These are phyloP conservation scores for Pythium grandisporangium DNA, from an alignment of 352 stramenopile genomes.

Conservation along the genomic window DNA sequence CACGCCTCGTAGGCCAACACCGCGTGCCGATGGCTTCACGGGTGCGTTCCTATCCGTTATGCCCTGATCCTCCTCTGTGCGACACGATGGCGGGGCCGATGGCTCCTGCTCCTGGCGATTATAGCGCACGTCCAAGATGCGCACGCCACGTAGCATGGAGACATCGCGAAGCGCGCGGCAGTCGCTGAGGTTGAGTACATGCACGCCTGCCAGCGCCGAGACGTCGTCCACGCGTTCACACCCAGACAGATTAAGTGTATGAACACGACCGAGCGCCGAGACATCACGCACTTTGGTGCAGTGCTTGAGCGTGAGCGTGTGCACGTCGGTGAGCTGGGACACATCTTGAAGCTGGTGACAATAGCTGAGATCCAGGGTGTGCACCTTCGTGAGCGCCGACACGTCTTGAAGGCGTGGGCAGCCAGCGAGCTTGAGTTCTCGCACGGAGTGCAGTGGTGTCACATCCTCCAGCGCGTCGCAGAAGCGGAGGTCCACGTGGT, in stretches of 20 bases:
- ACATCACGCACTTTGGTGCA: conserved; percentile 39
- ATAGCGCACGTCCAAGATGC: conserved; percentile 52
- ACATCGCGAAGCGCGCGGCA: conserved; percentile 38
- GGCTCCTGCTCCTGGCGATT: conserved; percentile 15
- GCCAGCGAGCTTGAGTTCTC: conserved; percentile 45
- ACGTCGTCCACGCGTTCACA: conserved; percentile 40
- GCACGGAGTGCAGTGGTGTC: conserved; percentile 15
- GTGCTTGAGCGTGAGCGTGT: conserved; percentile 55
- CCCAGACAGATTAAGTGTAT: conserved; percentile 53
- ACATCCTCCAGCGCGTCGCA: conserved; percentile 57
- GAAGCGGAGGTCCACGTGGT: conserved; percentile 55
- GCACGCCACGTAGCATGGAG: conserved; percentile 42
- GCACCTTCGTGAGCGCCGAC: conserved; percentile 27
- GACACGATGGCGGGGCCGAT: no score
- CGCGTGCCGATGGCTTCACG: conserved; percentile 7
- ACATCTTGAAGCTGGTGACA: conserved; percentile 45
- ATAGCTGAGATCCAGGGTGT: conserved; percentile 57
- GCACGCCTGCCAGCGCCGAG: conserved; percentile 24
- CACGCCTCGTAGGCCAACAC: conserved; percentile 13
- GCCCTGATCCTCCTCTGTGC: no score
- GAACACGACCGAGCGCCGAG: conserved; percentile 23
- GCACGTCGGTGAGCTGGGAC: conserved; percentile 26
- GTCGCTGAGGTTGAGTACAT: conserved; percentile 56
- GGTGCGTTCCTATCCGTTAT: background rate
- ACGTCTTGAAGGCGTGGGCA: conserved; percentile 40